These are phyloP conservation scores for Kodamaea fungicola DNA, from an alignment of 1,139 yeast genomes.

Conservation along the genomic window DNA sequence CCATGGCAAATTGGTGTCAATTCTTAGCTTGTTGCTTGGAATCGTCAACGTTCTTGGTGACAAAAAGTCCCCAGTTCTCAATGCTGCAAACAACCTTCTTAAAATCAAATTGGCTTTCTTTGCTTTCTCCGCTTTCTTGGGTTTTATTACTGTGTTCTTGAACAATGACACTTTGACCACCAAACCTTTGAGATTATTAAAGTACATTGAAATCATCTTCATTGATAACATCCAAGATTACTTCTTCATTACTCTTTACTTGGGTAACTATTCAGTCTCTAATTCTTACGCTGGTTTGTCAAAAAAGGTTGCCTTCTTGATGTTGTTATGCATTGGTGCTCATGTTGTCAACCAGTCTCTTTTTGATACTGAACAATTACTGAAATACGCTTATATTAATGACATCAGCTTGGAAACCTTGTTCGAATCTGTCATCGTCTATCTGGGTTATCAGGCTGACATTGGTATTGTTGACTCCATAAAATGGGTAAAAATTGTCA, in stretches of 20 bases:
- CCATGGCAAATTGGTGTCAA: background rate
- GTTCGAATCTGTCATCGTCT: slow-evolving; percentile 5
- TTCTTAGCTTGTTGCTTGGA: background rate
- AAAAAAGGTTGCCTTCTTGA: background rate
- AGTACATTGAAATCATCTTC: background rate
- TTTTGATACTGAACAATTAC: slow-evolving; percentile 1
- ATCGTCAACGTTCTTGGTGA: background rate
- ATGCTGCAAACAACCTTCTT: background rate
- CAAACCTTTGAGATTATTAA: background rate
- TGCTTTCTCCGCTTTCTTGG: background rate
- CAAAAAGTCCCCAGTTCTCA: background rate
- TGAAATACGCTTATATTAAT: slow-evolving; percentile 1
- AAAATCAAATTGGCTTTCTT: background rate
- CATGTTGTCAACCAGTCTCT: background rate
- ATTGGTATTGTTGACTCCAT: background rate
- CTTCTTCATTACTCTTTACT: slow-evolving; percentile 5
- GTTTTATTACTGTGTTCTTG: background rate
- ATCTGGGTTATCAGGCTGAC: background rate
- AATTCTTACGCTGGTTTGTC: background rate
- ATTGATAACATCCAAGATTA: slow-evolving; percentile 2
- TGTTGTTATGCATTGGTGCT: background rate
- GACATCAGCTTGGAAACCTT: slow-evolving; percentile 1
- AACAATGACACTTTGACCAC: background rate
- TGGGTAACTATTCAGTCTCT: slow-evolving; percentile 2
- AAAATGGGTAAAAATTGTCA: slow-evolving; percentile 1